Evolutionary conservation across 352 stramenopile genomes (phyloP), one percentile per base, ranked within the genome.

Genomic region (Plasmopara muralis): DNA sequence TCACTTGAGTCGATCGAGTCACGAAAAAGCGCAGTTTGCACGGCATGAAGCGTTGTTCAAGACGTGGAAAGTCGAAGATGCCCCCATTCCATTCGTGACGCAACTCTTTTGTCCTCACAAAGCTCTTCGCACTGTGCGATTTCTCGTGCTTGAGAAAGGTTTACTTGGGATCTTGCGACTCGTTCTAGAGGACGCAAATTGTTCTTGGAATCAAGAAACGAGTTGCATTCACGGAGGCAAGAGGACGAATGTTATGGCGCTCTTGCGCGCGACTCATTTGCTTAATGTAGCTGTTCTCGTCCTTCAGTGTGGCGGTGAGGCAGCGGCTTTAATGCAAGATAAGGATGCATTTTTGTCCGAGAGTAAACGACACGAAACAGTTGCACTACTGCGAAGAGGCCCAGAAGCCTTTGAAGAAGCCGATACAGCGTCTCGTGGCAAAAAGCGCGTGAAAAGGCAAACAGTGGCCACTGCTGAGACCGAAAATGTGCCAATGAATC

Each of bases 11-110:
- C 72, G 79, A 1, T 84, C 80, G 0, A 65, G 73, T 5, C 83
- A 94, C 42, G 79, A 91, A 53, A 87, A 89, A 40, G 79, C 83
- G 0, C 83, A 93, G 50, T 83, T 83, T 63, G 67, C 70, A 20
- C 66, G 83, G 30, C 78, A 92, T 15, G 83, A 92, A 57, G 81
- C 79, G n/a, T 55, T 93, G 25, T 90, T 91, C 55, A 89, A 87
- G 57, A 68, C 49, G 9, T 93, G 80, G 80, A 89, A 84, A 31
- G 64, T 81, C 6, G 77, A 87, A 14, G 72, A 89, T 34, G 43
- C 65, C 5, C 73, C 79, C 2, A 84, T 93, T 48, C 77, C 83
- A 13, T 61, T 89, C 28, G 75, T 93, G 13, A 49, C 73, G 4
- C 62, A 78, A 45, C 41, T 92, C 13, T 78, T 77, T 13, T 65